Evolutionary conservation across 176 grass and related monocot species (phyloP).

Genomic region (Oryza australiensis): DNA sequence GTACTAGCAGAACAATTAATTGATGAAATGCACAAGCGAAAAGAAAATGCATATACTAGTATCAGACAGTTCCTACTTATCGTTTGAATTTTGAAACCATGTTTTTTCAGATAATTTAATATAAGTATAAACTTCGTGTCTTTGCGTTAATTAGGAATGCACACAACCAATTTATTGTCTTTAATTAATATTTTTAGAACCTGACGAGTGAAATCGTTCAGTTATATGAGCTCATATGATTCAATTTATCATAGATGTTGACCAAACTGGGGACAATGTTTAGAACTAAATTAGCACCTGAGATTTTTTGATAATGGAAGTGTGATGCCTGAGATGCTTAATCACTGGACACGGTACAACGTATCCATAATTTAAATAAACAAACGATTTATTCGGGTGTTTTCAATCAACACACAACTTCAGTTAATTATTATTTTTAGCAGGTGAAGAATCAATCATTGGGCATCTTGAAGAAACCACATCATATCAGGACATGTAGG

Average conservation of each 20-base stretch:
- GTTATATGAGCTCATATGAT: background rate
- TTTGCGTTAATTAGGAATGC: no score
- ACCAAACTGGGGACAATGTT: slow-evolving; percentile 14
- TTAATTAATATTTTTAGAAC: no score
- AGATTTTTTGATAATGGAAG: background rate
- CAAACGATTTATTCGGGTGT: slow-evolving; percentile 32
- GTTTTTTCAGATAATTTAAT: background rate
- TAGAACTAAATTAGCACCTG: background rate
- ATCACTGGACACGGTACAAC: slow-evolving; percentile 20
- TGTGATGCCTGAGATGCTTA: slow-evolving; percentile 31
- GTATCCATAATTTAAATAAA: slow-evolving; percentile 6
- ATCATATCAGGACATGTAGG: slow-evolving; percentile 6
- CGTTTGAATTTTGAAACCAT: background rate
- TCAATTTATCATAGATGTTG: background rate
- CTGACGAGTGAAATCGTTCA: background rate
- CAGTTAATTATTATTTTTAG: slow-evolving; percentile 11
- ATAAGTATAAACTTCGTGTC: no score
- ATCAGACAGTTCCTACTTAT: no score
- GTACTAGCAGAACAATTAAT: background rate
- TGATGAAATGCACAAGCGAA: background rate
- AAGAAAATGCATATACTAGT: background rate
- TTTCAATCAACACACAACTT: slow-evolving; percentile 10
- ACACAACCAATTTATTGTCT: no score
- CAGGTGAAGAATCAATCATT: slow-evolving; percentile 35
- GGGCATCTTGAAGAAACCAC: background rate